Percentiles rank a stretch among this genome's conserved stretches.
Conservation (phyloP, 257 asterid species). For the Plantago elongata region DNA sequence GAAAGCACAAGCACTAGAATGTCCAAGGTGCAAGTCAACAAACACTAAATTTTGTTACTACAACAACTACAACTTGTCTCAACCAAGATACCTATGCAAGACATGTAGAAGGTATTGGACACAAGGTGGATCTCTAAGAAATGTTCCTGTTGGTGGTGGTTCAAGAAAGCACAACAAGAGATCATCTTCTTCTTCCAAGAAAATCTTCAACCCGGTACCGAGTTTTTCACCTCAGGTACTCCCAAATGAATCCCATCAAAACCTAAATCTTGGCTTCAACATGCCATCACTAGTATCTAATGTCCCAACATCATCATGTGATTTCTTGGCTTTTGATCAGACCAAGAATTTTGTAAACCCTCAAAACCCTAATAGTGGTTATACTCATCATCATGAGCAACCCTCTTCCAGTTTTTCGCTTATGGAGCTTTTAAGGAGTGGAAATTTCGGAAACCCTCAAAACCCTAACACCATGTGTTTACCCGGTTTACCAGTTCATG, state of each 20-base stretch:
- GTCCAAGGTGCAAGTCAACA: constrained; percentile 77
- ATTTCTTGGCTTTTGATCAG: constrained; percentile 10
- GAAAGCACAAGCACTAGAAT: constrained; percentile 60
- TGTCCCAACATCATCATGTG: constrained; percentile 3
- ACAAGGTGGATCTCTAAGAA: constrained; percentile 69
- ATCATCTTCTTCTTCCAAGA: constrained; percentile 22
- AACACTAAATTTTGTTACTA: constrained; percentile 89
- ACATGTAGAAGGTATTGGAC: constrained; percentile 91
- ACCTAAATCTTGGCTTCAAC: constrained; percentile 38
- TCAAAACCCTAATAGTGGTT: constrained; percentile 27
- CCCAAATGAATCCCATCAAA: constrained; percentile 35
- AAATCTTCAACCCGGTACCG: constrained; percentile 22
- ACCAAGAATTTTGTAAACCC: constrained; percentile 15
- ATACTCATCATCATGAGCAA: too few species aligned
- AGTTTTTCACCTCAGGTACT: constrained; percentile 39
- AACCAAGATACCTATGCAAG: constrained; percentile 87
- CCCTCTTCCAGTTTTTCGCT: constrained; percentile 22
- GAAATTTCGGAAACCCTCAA: constrained; percentile 8
- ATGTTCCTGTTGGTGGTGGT: constrained; percentile 90
- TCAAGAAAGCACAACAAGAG: constrained; percentile 60
- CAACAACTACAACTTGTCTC: constrained; percentile 78
- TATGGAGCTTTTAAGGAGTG: constrained; percentile 34
- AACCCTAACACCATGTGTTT: constrained; percentile 29
- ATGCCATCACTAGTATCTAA: constrained; percentile 16
- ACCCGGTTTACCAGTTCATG: constrained; percentile 31